These are phyloP conservation scores for Aphanomyces stellatus DNA, from an alignment of 352 stramenopile genomes.

Conservation along the genomic window DNA sequence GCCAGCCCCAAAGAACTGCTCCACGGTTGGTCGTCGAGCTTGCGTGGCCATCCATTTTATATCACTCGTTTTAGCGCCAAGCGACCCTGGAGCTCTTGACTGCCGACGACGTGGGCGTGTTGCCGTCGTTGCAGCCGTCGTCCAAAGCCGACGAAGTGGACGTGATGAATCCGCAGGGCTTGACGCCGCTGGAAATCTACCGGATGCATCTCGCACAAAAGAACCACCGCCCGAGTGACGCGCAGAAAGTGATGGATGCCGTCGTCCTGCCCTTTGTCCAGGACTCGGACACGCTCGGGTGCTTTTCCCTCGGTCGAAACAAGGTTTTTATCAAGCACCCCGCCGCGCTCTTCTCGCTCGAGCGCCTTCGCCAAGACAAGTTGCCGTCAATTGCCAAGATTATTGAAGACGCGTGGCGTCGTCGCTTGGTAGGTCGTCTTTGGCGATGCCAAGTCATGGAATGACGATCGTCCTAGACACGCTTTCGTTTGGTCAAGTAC, in stretches of 20 bases:
- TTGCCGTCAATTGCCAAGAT: conserved; percentile 74
- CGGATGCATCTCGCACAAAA: neutral
- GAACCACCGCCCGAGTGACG: neutral
- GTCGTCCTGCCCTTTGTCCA: conserved; percentile 56
- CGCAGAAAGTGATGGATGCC: conserved; percentile 11
- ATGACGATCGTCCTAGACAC: conserved; percentile 28
- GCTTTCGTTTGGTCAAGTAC: conserved; percentile 48
- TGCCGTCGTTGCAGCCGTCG: neutral
- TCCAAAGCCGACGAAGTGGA: neutral
- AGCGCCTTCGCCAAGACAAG: conserved; percentile 67
- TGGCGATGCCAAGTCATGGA: neutral
- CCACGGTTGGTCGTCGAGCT: neutral
- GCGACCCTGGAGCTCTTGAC: conserved; percentile 62
- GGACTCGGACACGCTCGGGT: conserved; percentile 59
- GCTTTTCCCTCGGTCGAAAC: conserved; percentile 76
- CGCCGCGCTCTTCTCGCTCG: conserved; percentile 75
- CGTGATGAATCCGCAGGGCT: neutral
- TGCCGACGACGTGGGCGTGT: conserved; percentile 42
- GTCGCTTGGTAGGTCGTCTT: conserved; percentile 46
- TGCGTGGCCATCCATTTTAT: neutral
- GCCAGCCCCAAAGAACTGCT: conserved; percentile 12
- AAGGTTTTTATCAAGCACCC: conserved; percentile 87
- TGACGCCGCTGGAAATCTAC: conserved; percentile 10
- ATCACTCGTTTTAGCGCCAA: conserved; percentile 53
- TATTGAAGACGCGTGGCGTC: conserved; percentile 74